Base-by-base conservation (phyloP, 345 rosid species). In the Syzygium aqueum region DNA sequence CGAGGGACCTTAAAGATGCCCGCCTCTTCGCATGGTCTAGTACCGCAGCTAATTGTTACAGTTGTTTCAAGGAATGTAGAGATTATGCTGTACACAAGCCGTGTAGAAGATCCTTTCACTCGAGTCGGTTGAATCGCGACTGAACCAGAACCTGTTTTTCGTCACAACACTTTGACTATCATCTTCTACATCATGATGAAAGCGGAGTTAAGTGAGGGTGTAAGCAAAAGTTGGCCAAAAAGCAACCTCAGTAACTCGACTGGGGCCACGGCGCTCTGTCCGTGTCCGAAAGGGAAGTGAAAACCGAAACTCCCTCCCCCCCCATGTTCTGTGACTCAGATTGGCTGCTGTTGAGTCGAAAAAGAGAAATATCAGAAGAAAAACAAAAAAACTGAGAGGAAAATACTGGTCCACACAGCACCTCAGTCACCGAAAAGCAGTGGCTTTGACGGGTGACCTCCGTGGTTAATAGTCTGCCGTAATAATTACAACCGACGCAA, bases 241-340 rank as follows among this genome's bases (percentile, higher is more conserved):
- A 73, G 49, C 82, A 73, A 21, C 49, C 49, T 19, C 10, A 37
- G 82, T 73, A 73, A 37, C 49, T 19, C 40, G 82, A 9, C 82
- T 19, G 82, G 82, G 82, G 82, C 82, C 82, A 73, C 3, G 14
- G 27, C 2, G 82, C 49, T 27, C 49, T 73, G 82, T 73, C 49
- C 2, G 7, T 37, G 82, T 73, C 15, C 49, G 78, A 37, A 37
- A 37, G 49, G 12, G 80, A 37, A 73, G 49, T 37, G 46, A 40
- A 73, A 19, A 73, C 49, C 46, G 49, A 63, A 37, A 30, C 43
- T 11, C 6, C 33, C 51, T 15, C 21, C 43, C 54, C 59, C 56
- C 59, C 85, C 88, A 86, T 86, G 88, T 86, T 86, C 88, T 78
- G 88, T 17, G 77, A 86, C 67, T 78, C 27, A 78, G 85, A 77